These are phyloP conservation scores for Cladosporium sp. DNA, from an alignment of 2,329 filamentous ascomycete genomes.

Conservation along the genomic window DNA sequence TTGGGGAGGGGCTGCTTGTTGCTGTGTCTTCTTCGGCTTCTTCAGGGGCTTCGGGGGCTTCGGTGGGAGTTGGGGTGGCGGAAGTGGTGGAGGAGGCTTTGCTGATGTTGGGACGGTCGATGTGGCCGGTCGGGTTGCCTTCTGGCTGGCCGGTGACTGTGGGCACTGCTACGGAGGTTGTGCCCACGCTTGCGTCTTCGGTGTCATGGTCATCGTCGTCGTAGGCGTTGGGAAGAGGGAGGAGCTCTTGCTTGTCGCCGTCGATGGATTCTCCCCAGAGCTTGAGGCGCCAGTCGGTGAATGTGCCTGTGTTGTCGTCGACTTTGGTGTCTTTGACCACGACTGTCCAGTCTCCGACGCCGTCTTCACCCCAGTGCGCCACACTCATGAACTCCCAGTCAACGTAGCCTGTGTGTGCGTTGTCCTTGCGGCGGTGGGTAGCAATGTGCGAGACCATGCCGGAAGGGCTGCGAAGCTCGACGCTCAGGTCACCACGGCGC, in stretches of 20 bases:
- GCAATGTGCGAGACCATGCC: slow-evolving; percentile 83
- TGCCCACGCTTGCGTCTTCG: slow-evolving; percentile 61
- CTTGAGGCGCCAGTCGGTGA: slow-evolving; percentile 90
- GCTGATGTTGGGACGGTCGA: slow-evolving; percentile 58
- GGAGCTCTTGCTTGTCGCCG: slow-evolving; percentile 66
- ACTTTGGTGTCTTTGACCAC: slow-evolving; percentile 80
- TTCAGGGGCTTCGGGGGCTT: slow-evolving; percentile 1
- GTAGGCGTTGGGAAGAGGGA: slow-evolving; percentile 79
- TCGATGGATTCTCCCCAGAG: slow-evolving; percentile 91
- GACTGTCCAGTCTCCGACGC: slow-evolving; percentile 86
- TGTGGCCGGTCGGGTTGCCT: slow-evolving; percentile 50
- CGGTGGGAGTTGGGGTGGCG: background rate
- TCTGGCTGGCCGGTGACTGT: slow-evolving; percentile 49
- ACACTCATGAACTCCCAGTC: slow-evolving; percentile 99
- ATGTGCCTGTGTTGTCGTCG: slow-evolving; percentile 75
- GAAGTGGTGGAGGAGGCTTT: slow-evolving; percentile 50
- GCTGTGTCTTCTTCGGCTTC: slow-evolving; percentile 34
- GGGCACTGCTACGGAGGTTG: slow-evolving; percentile 56
- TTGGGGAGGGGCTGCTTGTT: slow-evolving; percentile 25
- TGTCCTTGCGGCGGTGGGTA: slow-evolving; percentile 70
- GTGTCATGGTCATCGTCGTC: slow-evolving; percentile 81
- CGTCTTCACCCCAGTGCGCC: slow-evolving; percentile 91
- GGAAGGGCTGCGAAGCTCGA: slow-evolving; percentile 83
- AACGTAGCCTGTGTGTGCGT: slow-evolving; percentile 68
- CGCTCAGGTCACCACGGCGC: slow-evolving; percentile 85